A percentile compares a stretch with the other conserved stretches of the same genome.
Conservation (phyloP, 2,329 filamentous ascomycete species). For the Nemania sp. region DNA sequence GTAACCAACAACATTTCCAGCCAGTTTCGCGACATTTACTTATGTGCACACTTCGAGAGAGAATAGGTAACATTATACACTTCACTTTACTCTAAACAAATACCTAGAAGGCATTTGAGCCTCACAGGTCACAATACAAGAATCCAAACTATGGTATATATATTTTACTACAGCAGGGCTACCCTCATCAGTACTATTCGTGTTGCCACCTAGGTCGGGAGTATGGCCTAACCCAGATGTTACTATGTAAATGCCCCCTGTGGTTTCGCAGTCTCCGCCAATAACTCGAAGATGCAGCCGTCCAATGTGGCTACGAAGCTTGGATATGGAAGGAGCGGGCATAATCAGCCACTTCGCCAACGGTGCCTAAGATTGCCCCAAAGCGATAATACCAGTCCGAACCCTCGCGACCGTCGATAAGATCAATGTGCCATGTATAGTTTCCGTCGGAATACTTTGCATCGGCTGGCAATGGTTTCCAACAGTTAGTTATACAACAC, state of each 20-base stretch:
- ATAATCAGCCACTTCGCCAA: constrained; percentile 20
- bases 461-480: constrained; percentile 3
- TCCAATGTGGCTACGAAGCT: background rate
- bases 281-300: background rate
- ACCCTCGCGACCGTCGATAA: constrained; percentile 11
- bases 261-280: too few relatives aligned
- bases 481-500: background rate
- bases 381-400: constrained; percentile 20
- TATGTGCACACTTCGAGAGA: too few relatives aligned
- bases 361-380: constrained; percentile 7
- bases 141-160: too few relatives aligned
- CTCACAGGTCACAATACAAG: too few relatives aligned
- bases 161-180: background rate
- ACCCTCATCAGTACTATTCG: background rate
- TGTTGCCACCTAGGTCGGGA: background rate
- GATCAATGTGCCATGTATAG: constrained; percentile 17
- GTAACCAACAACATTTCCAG: too few relatives aligned
- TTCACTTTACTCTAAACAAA: too few relatives aligned
- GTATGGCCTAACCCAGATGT: too few relatives aligned
- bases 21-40: too few relatives aligned
- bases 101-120: too few relatives aligned
- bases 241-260: too few relatives aligned
- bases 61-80: too few relatives aligned
- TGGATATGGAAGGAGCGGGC: constrained; percentile 18
- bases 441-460: constrained; percentile 18